A percentile compares a stretch with the other conserved stretches of the same genome.
phyloP scores from a whole-genome alignment of 768 basidiomycete genomes.

The Tricholoma saponaceum region DNA sequence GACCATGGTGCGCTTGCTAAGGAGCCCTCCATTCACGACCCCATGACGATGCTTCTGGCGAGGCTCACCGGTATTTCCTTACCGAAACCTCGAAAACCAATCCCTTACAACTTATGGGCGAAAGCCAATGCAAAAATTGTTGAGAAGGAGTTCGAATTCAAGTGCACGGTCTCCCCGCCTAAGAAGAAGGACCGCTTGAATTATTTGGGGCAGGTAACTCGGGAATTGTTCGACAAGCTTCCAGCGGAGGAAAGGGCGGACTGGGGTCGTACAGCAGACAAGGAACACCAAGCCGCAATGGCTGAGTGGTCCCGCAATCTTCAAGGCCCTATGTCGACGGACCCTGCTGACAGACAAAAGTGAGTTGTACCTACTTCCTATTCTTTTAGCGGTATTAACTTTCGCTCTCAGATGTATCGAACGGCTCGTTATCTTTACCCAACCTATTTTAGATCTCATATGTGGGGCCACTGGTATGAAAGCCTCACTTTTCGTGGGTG shows the following conservation, averaged over 20 bases:
- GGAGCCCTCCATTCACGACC: background rate
- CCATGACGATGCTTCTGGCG: background rate
- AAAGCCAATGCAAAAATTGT: background rate
- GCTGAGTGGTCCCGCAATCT: background rate
- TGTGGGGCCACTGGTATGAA: conserved; percentile 13
- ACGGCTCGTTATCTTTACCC: background rate
- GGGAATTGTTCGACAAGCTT: background rate
- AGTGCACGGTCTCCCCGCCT: background rate
- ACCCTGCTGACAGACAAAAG: background rate
- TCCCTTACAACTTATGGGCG: background rate
- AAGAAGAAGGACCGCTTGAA: background rate
- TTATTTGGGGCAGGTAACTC: background rate
- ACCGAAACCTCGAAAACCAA: background rate
- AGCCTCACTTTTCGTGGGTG: conserved; percentile 7
- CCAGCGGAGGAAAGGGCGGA: background rate
- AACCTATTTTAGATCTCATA: conserved; percentile 9
- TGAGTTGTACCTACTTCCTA: background rate
- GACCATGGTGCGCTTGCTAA: background rate
- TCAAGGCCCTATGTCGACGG: background rate
- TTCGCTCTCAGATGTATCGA: background rate
- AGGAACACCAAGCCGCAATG: background rate
- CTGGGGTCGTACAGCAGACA: background rate
- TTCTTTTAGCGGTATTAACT: background rate
- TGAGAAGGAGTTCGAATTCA: background rate
- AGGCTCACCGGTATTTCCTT: background rate